Base-by-base conservation (phyloP, 1,284 basidiomycete species). In the Austropuccinia psidii region DNA sequence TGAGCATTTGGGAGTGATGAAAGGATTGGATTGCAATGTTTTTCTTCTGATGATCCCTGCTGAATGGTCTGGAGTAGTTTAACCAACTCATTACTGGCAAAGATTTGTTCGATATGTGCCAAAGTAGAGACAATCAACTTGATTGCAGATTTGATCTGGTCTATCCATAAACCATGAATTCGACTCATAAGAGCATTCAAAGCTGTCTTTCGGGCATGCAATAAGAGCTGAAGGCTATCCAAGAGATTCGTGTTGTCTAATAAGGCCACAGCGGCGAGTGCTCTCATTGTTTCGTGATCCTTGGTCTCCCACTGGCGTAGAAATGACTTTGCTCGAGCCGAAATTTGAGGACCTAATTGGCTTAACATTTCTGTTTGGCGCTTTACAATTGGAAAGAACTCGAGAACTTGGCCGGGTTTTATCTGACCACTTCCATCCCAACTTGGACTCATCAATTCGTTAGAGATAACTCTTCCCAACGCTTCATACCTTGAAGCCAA, bases 271-370 rank as follows among this genome's bases (percentile, higher is more conserved):
- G 52, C 54, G 13, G 66, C 66, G 27, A 69, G 41, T 15, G 66
- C 66, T 31, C 41, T 24, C 24, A 57, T 41, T 0, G 54, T 69
- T 13, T 33, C 37, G 19, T 69, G 35, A n/a, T 17, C 27, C 15
- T 55, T 69, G 3, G 37, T 41, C 19, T 69, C 37, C 50, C 54
- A 69, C 27, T 45, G 39, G 7, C 54, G 39, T 19, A 69, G n/a
- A 24, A 57, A 69, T 11, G 13, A 9, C 24, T 57, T 55, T 27
- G 66, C 66, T 45, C 66, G 66, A 29, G 47, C 27, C 3, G 54
- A 49, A 43, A 69, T 69, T 47, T 69, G 66, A 69, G 66, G 66
- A 19, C 35, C 66, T n/a, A 69, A 54, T 69, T 69, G 66, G 1
- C 3, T 31, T 24, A 69, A 33, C 11, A 54, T 47, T 43, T 69